phyloP scores from a whole-genome alignment of 129 eudicot genomes.

The Oenanthe sinensis region DNA sequence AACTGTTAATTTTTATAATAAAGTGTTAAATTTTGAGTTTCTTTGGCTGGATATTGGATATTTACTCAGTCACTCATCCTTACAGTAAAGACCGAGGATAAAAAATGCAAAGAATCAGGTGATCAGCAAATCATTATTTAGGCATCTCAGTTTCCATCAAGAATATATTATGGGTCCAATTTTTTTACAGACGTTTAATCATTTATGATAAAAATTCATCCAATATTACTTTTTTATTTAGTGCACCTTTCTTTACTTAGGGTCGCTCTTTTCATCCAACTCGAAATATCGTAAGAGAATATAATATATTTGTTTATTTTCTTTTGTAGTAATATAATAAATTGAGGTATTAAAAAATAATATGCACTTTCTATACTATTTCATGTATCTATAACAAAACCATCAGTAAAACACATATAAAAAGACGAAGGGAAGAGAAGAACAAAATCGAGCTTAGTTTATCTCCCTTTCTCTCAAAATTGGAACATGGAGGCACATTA shows the following conservation, averaged over 20 bases:
- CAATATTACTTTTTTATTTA: neutral
- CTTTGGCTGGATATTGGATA: neutral
- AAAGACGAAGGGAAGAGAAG: neutral
- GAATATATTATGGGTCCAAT: neutral
- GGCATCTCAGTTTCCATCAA: slow-evolving; percentile 1
- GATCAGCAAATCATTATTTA: neutral
- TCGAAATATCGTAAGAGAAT: neutral
- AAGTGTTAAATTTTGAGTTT: neutral
- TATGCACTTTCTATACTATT: neutral
- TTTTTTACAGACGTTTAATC: neutral
- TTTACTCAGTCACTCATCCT: neutral
- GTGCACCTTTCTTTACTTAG: neutral
- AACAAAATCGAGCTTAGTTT: neutral
- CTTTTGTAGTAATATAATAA: neutral
- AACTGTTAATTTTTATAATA: neutral
- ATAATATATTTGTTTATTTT: neutral
- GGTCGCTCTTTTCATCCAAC: no score
- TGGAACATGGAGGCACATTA: neutral
- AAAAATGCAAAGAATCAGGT: neutral
- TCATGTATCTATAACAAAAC: neutral
- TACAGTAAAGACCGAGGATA: neutral
- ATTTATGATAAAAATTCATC: neutral
- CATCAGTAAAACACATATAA: neutral
- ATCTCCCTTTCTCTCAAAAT: neutral
- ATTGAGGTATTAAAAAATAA: neutral